Evolutionary conservation across 2,329 filamentous ascomycete genomes (phyloP), one percentile per base, ranked within the genome.

Genomic region (Trichoderma lentiforme): DNA sequence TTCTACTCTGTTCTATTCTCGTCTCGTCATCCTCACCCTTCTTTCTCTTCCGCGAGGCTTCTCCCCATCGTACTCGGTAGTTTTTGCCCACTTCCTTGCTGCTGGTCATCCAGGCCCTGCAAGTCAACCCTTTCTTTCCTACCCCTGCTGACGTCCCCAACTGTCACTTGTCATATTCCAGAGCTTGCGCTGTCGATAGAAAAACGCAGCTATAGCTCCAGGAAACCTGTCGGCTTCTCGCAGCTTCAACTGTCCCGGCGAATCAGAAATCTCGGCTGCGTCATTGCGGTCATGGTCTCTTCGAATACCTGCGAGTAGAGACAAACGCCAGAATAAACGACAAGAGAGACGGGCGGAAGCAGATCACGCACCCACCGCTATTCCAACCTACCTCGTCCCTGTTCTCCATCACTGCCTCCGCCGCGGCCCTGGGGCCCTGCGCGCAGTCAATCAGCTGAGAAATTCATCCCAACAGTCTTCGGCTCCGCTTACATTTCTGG

Each of bases 121-220:
- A 63, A 57, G 71, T 69, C 64, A 56, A 70, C 67, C 71, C 64
- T 69, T 64, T 65, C 58, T 70, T 64, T 68, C 57, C 53, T 63
- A 70, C 62, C 73, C 71, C 70, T 56, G 62, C 73, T 71, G 68
- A 64, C 73, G 60, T 73, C 70, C 71, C 57, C 24, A 24, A 57
- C 57, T 32, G 43, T 72, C 71, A 71, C 63, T 56, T 66, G 39
- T 71, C 69, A 66, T 34, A 64, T 70, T 28, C 67, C 47, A 62
- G 67, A 61, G 51, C 43, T 36, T 28, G 39, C 30, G 62, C 68
- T 57, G 43, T 28, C 68, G 68, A 64, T 43, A 71, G 60, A 70
- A 71, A 57, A 57, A 57, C 47, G 60, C 58, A 63, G 39, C 39
- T 32, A 56, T 47, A 61, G 67, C 67, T 63, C 57, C 30, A 30